phyloP scores from a whole-genome alignment of 2,329 filamentous ascomycete species.

The Venturia oleaginea region DNA sequence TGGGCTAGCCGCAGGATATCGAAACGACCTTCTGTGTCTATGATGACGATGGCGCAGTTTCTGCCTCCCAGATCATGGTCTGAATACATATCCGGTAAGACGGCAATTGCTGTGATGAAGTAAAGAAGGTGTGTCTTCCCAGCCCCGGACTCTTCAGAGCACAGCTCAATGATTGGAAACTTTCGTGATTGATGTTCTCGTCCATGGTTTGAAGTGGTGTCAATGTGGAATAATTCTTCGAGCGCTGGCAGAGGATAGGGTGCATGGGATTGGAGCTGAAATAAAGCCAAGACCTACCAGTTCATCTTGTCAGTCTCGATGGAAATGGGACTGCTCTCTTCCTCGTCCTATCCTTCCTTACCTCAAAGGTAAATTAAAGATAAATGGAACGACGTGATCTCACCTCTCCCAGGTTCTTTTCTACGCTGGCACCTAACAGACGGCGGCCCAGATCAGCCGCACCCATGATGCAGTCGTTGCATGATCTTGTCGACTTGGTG shows the following conservation, averaged over 20 bases:
- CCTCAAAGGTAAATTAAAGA: too few relatives aligned
- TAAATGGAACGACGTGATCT: slow-evolving; percentile 16
- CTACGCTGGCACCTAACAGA: slow-evolving; percentile 35
- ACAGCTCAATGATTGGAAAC: slow-evolving; percentile 38
- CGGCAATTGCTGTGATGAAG: slow-evolving; percentile 41
- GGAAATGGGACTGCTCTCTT: neutral
- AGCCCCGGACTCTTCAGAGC: slow-evolving; percentile 39
- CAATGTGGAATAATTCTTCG: slow-evolving; percentile 7
- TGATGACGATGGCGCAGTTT: slow-evolving; percentile 41
- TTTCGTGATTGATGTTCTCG: slow-evolving; percentile 3
- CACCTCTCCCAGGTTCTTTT: slow-evolving; percentile 35
- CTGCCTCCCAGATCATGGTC: slow-evolving; percentile 34
- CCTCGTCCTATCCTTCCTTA: too few relatives aligned
- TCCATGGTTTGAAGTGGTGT: slow-evolving; percentile 1
- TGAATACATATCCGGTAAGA: slow-evolving; percentile 36
- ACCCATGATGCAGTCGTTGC: slow-evolving; percentile 21
- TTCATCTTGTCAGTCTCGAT: neutral
- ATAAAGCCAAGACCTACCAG: neutral
- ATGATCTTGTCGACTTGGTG: neutral
- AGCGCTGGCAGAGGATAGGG: slow-evolving; percentile 1
- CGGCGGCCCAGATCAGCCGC: slow-evolving; percentile 43
- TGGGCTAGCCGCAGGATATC: slow-evolving; percentile 38
- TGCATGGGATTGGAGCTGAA: neutral
- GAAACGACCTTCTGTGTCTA: slow-evolving; percentile 49
- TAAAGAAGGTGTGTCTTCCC: slow-evolving; percentile 54